Conservation (phyloP, 2,329 filamentous ascomycete genomes). For the Conoideocrella luteorostrata region DNA sequence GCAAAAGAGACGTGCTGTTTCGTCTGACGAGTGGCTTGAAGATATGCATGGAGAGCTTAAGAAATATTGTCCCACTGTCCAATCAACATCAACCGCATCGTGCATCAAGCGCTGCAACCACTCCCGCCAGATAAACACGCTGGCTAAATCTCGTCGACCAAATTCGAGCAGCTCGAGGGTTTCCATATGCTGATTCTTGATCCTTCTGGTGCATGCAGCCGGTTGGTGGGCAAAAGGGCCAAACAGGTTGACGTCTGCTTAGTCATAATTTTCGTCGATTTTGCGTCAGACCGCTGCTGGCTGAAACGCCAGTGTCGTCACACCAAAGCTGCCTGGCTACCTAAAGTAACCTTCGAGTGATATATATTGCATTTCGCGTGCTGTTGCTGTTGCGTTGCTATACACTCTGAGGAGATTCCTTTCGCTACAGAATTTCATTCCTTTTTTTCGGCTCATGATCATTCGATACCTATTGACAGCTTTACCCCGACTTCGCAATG, state of each 20-base stretch:
- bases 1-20: no score
- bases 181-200: no score
- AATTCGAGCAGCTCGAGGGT: no score
- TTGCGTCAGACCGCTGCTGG: constrained; percentile 2
- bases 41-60: no score
- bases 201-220: background rate
- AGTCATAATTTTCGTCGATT: background rate
- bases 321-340: constrained; percentile 4
- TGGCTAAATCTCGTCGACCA: no score
- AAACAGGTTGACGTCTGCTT: constrained; percentile 3
- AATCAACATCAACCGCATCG: no score
- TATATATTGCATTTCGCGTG: constrained; percentile 1
- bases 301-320: background rate
- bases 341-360: no score
- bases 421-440: background rate
- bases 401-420: no score
- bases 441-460: background rate
- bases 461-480: background rate
- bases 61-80: no score
- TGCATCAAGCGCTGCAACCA: no score
- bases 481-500: constrained; percentile 22
- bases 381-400: background rate
- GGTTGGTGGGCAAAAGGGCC: background rate
- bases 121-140: no score
- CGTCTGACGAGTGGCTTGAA: no score